A percentile compares a stretch with the other conserved stretches of the same genome.
phyloP scores from a whole-genome alignment of 495 filamentous ascomycete species.

The Jackrogersella multiformis region DNA sequence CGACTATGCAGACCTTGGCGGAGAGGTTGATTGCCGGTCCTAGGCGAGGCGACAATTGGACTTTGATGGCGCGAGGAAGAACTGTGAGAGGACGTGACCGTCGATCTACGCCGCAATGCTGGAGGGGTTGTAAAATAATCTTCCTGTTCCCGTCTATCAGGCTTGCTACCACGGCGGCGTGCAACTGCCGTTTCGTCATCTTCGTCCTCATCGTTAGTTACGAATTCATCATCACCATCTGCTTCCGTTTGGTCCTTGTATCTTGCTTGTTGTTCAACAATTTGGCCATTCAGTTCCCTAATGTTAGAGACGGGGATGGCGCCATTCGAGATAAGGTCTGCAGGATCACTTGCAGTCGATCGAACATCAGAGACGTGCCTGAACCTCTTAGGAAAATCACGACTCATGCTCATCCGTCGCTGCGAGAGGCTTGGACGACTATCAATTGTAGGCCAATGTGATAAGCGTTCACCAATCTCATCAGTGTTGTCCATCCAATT shows the following conservation, averaged over 20 bases:
- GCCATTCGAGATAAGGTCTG: constrained; percentile 59
- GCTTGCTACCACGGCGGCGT: constrained; percentile 32
- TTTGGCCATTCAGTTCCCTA: constrained; percentile 35
- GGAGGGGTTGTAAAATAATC: constrained; percentile 60
- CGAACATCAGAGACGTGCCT: constrained; percentile 58
- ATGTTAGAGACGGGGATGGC: constrained; percentile 47
- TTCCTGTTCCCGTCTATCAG: constrained; percentile 47
- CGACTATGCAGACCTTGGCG: constrained; percentile 63
- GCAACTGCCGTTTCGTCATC: constrained; percentile 55
- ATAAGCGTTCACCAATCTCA: constrained; percentile 68
- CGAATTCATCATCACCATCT: constrained; percentile 89
- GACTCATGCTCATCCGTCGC: constrained; percentile 54
- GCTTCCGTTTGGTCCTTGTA: constrained; percentile 71
- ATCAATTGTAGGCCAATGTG: constrained; percentile 58
- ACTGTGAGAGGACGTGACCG: constrained; percentile 37
- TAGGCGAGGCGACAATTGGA: constrained; percentile 44
- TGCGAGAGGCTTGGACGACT: constrained; percentile 53
- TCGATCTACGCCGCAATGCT: constrained; percentile 36
- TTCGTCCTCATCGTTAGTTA: constrained; percentile 76
- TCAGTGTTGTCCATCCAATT: constrained; percentile 85
- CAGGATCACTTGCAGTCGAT: constrained; percentile 65
- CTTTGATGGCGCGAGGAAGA: constrained; percentile 38
- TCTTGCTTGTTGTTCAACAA: constrained; percentile 46
- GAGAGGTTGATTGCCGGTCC: constrained; percentile 41
- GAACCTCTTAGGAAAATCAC: constrained; percentile 52